Evolutionary conservation across 768 basidiomycete species (phyloP), one percentile per base, ranked within the genome.

Genomic region (Pulveroboletus sp.): DNA sequence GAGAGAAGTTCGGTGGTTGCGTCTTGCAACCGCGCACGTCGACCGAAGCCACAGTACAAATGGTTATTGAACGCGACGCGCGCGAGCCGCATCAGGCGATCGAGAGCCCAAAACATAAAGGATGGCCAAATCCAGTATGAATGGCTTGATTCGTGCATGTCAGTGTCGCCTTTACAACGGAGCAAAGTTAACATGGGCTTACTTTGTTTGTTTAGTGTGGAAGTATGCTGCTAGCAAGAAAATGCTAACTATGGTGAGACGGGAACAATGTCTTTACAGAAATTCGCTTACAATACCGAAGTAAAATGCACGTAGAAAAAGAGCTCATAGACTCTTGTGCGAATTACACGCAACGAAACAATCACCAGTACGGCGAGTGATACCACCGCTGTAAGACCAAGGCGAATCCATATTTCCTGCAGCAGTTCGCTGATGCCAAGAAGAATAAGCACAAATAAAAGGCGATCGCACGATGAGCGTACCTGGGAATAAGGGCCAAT

Each of bases 301-400:
- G 74, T 8, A 44, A 78, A 72, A 58, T 85, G 83, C 0, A 64
- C 34, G 23, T 74, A 58, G 29, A 79, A 66, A 67, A 85, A 85
- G 5, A 75, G 4, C 55, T 84, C 81, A 45, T 82, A 84, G 2
- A 55, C 61, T 6, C 58, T 65, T 3, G 68, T 59, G 9, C 82
- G 75, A 19, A 84, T 55, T 2, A 72, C 74, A 11, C 78, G 75
- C 10, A 83, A 47, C 6, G 80, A 76, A n/a, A 79, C 48, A 14
- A 81, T 35, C 19, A 60, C 63, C 4, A 82, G 50, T n/a, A 80
- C 47, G 2, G 73, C 64, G 14, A 82, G 66, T 1, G 77, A 52
- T 14, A 57, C 53, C 3, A 69, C 40, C 0, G 78, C 75, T 13
- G 61, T 50, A 5, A 76, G 33, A 8, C 76, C 77, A 14, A 58